Evolutionary conservation across 192 early-diverging fungal genomes (phyloP).

Genomic region (Coemansia sp.): DNA sequence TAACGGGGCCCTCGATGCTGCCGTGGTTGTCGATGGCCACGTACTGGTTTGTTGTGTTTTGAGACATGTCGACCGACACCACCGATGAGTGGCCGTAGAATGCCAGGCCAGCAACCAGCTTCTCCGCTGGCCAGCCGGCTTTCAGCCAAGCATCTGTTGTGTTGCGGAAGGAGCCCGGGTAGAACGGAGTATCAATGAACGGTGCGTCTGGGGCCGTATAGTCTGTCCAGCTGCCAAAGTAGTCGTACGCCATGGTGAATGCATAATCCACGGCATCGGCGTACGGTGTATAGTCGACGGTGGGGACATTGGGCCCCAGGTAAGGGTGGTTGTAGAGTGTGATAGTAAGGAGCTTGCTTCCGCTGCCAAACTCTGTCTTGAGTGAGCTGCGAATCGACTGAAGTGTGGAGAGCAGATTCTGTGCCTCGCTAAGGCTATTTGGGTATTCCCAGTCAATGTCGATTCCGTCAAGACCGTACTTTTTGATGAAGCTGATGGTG

Average conservation of each 20-base stretch:
- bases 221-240: constrained; percentile 66
- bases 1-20: constrained; percentile 58
- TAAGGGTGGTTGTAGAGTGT: constrained; percentile 68
- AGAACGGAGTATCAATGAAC: constrained; percentile 49
- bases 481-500: constrained; percentile 54
- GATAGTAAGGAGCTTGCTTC: constrained; percentile 63
- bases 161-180: constrained; percentile 53
- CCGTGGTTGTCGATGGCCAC: constrained; percentile 52
- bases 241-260: constrained; percentile 74
- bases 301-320: constrained; percentile 56
- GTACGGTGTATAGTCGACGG: constrained; percentile 61
- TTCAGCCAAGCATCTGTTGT: constrained; percentile 59
- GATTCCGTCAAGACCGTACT: constrained; percentile 68
- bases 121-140: constrained; percentile 62
- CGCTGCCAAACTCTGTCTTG: constrained; percentile 52
- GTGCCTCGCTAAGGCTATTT: constrained; percentile 55
- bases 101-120: constrained; percentile 65
- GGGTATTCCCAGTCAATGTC: constrained; percentile 83
- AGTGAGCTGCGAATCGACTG: constrained; percentile 59
- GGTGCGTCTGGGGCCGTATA: constrained; percentile 52
- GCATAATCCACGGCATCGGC: constrained; percentile 64
- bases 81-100: constrained; percentile 65
- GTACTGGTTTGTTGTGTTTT: constrained; percentile 49
- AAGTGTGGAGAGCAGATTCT: constrained; percentile 63
- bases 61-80: constrained; percentile 36